Evolutionary conservation across 1,284 basidiomycete species (phyloP).

Genomic region (Rhodofomes roseus): DNA sequence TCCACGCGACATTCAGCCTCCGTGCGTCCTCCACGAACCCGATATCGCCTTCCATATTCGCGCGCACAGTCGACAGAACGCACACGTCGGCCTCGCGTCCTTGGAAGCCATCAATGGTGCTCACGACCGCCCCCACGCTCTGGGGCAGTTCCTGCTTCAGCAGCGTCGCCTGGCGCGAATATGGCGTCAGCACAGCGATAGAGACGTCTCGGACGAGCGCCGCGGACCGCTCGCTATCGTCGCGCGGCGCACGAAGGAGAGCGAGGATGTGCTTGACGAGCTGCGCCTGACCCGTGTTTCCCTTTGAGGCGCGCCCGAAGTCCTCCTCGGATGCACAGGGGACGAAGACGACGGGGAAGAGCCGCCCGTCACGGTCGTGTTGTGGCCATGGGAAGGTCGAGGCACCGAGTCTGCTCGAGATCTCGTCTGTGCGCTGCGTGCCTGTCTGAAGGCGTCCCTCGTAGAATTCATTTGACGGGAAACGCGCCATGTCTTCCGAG

Average conservation of each 20-base stretch:
- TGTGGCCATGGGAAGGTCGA: slow-evolving; percentile 57
- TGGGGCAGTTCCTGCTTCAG: slow-evolving; percentile 35
- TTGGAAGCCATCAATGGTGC: slow-evolving; percentile 74
- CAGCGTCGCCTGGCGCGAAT: slow-evolving; percentile 49
- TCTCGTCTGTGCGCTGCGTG: slow-evolving; percentile 34
- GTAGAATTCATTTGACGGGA: slow-evolving; percentile 62
- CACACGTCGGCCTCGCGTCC: slow-evolving; percentile 72
- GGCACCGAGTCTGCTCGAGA: slow-evolving; percentile 36
- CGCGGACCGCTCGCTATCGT: slow-evolving; percentile 10
- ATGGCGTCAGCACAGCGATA: slow-evolving; percentile 38
- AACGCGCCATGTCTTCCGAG: slow-evolving; percentile 48
- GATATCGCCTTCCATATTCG: slow-evolving; percentile 53
- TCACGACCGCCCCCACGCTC: slow-evolving; percentile 30
- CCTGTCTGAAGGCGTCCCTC: slow-evolving; percentile 48
- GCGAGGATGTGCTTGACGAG: slow-evolving; percentile 42
- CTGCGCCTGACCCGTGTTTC: slow-evolving; percentile 53
- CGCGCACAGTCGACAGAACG: slow-evolving; percentile 68
- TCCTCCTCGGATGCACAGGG: slow-evolving; percentile 57
- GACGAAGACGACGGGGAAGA: slow-evolving; percentile 53
- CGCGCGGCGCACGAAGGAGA: slow-evolving; percentile 32
- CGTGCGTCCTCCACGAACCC: slow-evolving; percentile 70
- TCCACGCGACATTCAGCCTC: slow-evolving; percentile 74
- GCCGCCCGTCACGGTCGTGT: slow-evolving; percentile 16
- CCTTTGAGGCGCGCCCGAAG: slow-evolving; percentile 55
- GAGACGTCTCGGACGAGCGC: slow-evolving; percentile 24